Evolutionary conservation across 768 basidiomycete genomes (phyloP), one percentile per base, ranked within the genome.

Genomic region (Ramaria rubella): DNA sequence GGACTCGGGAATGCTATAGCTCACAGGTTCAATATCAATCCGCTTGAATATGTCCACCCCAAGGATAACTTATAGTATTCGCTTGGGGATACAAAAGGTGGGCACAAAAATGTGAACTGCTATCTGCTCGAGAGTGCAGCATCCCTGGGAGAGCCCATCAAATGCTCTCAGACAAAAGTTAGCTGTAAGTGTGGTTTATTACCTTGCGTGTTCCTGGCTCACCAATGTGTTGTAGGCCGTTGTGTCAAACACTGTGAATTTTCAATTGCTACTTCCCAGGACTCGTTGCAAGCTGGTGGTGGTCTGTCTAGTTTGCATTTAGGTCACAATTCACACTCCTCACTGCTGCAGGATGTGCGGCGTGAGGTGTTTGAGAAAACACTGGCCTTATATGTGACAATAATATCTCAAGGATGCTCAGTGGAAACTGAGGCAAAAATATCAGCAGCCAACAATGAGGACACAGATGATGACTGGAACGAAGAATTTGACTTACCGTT

Each of bases 311-410:
- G n/a, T n/a, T n/a, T n/a, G n/a, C n/a, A n/a, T n/a, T n/a, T n/a
- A n/a, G n/a, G n/a, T n/a, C n/a, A n/a, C n/a, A n/a, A n/a, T n/a
- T n/a, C n/a, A n/a, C n/a, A n/a, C n/a, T n/a, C n/a, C n/a, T n/a
- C n/a, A n/a, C n/a, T n/a, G n/a, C 23, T 19, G 9, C 9, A 19
- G n/a, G 9, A 48, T 48, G 9, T 30, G 15, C 8, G 17, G 3
- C 27, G 49, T 15, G 61, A 63, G 44, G 50, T 67, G 5, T 65
- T 67, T 50, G 21, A 40, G 5, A 65, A 65, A 36, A 65, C 65
- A 12, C 48, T 67, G 4, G 63, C 57, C 1, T 61, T 67, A 38
- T 65, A 52, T 33, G 61, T 59, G 43, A 50, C 62, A 23, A 27
- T 67, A 9, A 21, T 11, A 1, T 56, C 62, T 15, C 58, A 59